A percentile compares a stretch with the other conserved stretches of the same genome.
These are phyloP conservation scores for Exophiala sp. DNA, from an alignment of 2,329 filamentous ascomycete species.

Conservation along the genomic window DNA sequence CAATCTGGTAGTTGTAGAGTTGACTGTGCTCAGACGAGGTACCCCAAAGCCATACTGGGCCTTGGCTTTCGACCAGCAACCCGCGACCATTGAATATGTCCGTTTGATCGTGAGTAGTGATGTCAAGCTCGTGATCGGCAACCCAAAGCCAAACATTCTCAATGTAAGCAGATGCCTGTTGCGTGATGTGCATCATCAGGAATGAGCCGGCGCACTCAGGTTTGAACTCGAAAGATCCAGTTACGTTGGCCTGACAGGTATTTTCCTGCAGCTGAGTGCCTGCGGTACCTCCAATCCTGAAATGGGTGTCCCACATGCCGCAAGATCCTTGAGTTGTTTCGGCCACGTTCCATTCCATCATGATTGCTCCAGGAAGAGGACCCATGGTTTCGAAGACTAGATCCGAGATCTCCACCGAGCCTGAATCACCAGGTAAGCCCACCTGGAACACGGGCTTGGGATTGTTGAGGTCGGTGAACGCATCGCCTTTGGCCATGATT, in stretches of 20 bases:
- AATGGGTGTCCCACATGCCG: slow-evolving; percentile 94
- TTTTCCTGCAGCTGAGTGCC: slow-evolving; percentile 79
- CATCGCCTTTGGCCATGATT: slow-evolving; percentile 73
- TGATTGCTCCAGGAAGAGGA: slow-evolving; percentile 77
- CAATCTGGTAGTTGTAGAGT: slow-evolving; percentile 78
- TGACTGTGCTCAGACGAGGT: slow-evolving; percentile 62
- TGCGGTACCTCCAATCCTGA: slow-evolving; percentile 81
- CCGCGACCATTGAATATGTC: slow-evolving; percentile 84
- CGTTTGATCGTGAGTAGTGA: slow-evolving; percentile 62
- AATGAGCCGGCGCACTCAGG: slow-evolving; percentile 71
- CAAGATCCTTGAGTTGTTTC: slow-evolving; percentile 61
- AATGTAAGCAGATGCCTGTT: slow-evolving; percentile 64
- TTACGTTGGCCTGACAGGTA: slow-evolving; percentile 73
- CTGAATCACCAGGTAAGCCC: slow-evolving; percentile 71
- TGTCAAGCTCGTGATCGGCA: slow-evolving; percentile 84
- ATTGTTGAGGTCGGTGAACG: slow-evolving; percentile 70
- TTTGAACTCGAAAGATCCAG: slow-evolving; percentile 56
- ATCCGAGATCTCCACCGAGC: slow-evolving; percentile 82
- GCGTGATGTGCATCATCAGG: slow-evolving; percentile 56
- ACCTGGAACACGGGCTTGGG: slow-evolving; percentile 84
- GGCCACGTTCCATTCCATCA: slow-evolving; percentile 87
- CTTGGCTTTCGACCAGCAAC: slow-evolving; percentile 72
- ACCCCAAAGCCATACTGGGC: slow-evolving; percentile 76
- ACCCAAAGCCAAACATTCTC: slow-evolving; percentile 93
- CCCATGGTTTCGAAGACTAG: slow-evolving; percentile 81